phyloP scores from a whole-genome alignment of 2,329 filamentous ascomycete genomes.

The Falciphora oryzae region DNA sequence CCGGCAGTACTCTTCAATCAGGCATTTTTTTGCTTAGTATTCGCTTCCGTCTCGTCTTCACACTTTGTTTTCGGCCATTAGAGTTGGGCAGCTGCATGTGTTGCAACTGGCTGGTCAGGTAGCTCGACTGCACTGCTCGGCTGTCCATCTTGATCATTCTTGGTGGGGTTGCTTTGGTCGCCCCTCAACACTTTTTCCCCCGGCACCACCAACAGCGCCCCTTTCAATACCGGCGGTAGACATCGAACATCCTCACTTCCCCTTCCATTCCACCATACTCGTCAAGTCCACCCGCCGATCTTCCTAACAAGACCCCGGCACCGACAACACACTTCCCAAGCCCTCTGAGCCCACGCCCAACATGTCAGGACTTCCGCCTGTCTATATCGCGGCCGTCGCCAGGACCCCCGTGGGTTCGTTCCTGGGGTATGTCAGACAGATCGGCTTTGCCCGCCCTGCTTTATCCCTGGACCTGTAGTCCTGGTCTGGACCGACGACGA shows the following conservation, averaged over 20 bases:
- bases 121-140: background rate
- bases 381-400: slow-evolving; percentile 92
- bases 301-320: background rate
- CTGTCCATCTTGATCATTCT: background rate
- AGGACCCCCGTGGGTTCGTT: slow-evolving; percentile 93
- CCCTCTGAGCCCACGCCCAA: slow-evolving; percentile 24
- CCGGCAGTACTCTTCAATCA: background rate
- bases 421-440: slow-evolving; percentile 62
- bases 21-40: background rate
- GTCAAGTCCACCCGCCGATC: background rate
- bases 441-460: background rate
- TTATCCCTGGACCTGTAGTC: background rate
- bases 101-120: background rate
- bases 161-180: background rate
- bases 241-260: background rate
- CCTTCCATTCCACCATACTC: background rate
- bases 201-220: background rate
- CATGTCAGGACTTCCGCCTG: slow-evolving; percentile 77
- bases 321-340: background rate
- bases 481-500: background rate
- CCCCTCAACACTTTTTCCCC: background rate
- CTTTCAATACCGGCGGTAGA: background rate
- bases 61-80: background rate
- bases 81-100: background rate
- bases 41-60: background rate